Conservation (phyloP, 768 basidiomycete genomes). For the Mrakia hoshinonis region DNA sequence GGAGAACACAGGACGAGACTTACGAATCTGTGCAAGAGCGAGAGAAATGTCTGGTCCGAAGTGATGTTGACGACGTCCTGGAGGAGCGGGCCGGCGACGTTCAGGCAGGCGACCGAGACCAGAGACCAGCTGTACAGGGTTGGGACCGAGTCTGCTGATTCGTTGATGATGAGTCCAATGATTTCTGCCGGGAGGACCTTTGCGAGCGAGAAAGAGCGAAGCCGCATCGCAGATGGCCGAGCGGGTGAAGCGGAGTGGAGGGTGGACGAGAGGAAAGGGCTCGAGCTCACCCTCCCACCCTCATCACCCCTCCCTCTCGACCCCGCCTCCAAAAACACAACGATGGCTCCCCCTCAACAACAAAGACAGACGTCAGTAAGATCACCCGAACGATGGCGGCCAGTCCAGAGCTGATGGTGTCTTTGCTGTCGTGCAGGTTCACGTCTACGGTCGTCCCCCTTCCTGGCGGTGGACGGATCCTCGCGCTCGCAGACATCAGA, state of each 20-base stretch:
- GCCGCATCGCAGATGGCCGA: neutral
- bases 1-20: neutral
- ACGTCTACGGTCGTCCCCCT: constrained; percentile 3
- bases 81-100: neutral
- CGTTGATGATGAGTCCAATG: neutral
- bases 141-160: neutral
- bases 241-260: neutral
- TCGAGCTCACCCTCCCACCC: no score
- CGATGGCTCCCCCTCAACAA: neutral
- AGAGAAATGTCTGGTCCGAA: no score
- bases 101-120: neutral
- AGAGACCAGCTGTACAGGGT: neutral
- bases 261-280: neutral
- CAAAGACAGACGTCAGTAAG: neutral
- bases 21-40: neutral
- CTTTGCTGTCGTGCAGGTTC: neutral
- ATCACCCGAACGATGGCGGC: neutral
- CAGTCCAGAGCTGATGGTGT: neutral
- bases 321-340: neutral
- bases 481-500: constrained; percentile 77
- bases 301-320: no score
- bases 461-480: constrained; percentile 48
- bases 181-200: neutral
- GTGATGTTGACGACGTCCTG: neutral
- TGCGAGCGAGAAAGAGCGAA: neutral